Base-by-base conservation (phyloP, 306 rosid species). In the Pyrus bretschneideri region DNA sequence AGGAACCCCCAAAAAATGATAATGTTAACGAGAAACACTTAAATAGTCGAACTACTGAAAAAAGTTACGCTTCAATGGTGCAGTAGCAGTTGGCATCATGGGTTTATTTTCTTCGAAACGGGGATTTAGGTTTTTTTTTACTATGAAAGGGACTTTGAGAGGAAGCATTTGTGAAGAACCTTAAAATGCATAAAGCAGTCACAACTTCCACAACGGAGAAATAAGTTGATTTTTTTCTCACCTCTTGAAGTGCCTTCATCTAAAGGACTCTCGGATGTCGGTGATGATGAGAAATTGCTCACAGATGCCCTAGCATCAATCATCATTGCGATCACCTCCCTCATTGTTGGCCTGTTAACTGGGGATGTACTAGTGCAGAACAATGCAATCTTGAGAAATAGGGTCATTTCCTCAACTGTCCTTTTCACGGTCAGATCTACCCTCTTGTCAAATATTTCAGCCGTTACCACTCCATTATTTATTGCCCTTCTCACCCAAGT, bases 251-350 rank as follows among this genome's bases (percentile, higher is more conserved):
- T 63, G 75, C 70, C 74, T 71, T 84, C 90, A 70, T 86, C 88
- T 19, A 91, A 76, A 57, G 93, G 89, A 75, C 86, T 72, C 75
- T 89, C 90, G n/a, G 96, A 89, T 45, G 93, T 84, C 12, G 89
- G 89, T 69, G 93, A 82, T 40, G 81, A 79, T 72, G 93, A 87
- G 61, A 83, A 71, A 58, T 82, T 79, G 85, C 82, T 84, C 57
- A 82, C 81, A 70, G 88, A 74, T 19, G 85, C 87, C 66, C 89
- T 87, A 45, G 91, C 87, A 69, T 91, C 91, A 75, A 87, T 80
- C 90, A 91, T 79, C 96, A 91, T 91, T 38, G 89, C 90, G 40
- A 91, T 84, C 80, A 91, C 96, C 84, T 91, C 96, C 84, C 87
- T 84, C 93, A 91, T 91, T 64, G 96, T 91, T 65, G 96, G 96